phyloP scores from a whole-genome alignment of 768 basidiomycete genomes.

The Termitomyces sp. region DNA sequence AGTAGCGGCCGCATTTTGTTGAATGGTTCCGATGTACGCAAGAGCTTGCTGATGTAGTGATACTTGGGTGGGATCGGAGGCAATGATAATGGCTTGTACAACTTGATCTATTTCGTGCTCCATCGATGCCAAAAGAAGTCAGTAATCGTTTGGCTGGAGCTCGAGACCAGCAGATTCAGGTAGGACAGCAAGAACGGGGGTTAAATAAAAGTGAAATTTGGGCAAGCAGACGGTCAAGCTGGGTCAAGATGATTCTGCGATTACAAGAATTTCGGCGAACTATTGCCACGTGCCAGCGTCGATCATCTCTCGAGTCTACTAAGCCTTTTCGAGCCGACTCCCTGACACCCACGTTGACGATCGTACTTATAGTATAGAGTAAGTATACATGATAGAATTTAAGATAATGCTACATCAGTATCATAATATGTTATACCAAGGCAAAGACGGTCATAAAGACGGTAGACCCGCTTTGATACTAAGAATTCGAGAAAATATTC shows the following conservation, averaged over 20 bases:
- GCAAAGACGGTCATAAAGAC: neutral
- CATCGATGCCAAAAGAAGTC: slow-evolving; percentile 39
- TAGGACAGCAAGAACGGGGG: slow-evolving; percentile 6
- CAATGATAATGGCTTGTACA: slow-evolving; percentile 85
- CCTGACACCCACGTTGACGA: neutral
- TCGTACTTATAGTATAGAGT: neutral
- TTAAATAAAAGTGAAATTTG: slow-evolving; percentile 21
- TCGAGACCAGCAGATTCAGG: slow-evolving; percentile 3
- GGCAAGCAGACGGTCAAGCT: slow-evolving; percentile 6
- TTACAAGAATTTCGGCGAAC: slow-evolving; percentile 17
- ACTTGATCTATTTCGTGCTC: slow-evolving; percentile 75
- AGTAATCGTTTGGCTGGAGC: slow-evolving; percentile 1
- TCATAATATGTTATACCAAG: neutral
- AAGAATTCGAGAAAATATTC: neutral
- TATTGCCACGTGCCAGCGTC: slow-evolving; percentile 18
- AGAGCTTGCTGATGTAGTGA: slow-evolving; percentile 83
- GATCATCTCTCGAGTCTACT: slow-evolving; percentile 11
- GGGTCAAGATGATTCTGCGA: slow-evolving; percentile 22
- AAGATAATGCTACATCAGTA: neutral
- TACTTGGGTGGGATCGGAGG: slow-evolving; percentile 73
- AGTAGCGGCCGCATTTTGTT: slow-evolving; percentile 68
- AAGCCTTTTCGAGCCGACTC: neutral
- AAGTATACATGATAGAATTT: neutral
- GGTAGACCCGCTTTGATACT: neutral
- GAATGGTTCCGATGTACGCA: slow-evolving; percentile 75